Evolutionary conservation across 345 rosid genomes (phyloP).

Genomic region (Pugionium dolabratum): DNA sequence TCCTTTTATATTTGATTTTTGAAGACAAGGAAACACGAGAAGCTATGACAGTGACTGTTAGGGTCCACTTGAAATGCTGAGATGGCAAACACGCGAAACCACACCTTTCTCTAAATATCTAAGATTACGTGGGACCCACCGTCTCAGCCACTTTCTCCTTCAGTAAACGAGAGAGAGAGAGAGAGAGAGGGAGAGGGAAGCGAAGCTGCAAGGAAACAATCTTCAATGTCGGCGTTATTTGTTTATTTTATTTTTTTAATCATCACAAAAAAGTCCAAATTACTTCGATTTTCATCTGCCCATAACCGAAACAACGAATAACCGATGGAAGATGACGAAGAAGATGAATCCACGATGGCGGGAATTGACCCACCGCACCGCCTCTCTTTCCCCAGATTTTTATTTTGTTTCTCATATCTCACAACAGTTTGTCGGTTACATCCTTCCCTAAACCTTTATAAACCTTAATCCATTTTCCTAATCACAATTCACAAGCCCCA

Average conservation of each 20-base stretch:
- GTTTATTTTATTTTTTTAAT: neutral
- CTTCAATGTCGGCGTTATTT: conserved; percentile 29
- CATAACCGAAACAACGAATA: neutral
- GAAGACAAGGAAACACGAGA: neutral
- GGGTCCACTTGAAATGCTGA: conserved; percentile 34
- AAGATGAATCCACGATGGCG: conserved; percentile 29
- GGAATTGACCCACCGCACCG: conserved; percentile 47
- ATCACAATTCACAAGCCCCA: neutral
- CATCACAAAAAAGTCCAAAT: neutral
- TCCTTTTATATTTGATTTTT: too few relatives aligned
- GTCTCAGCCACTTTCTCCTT: neutral
- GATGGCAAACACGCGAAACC: conserved; percentile 33
- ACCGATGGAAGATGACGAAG: conserved; percentile 16
- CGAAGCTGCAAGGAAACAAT: conserved; percentile 26
- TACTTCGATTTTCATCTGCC: neutral
- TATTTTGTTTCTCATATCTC: neutral
- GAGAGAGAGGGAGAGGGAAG: neutral
- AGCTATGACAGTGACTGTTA: neutral
- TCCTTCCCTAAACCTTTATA: conserved; percentile 36
- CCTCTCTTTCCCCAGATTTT: conserved; percentile 47
- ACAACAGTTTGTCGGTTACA: conserved; percentile 55
- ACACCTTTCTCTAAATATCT: conserved; percentile 20
- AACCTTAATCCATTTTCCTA: neutral
- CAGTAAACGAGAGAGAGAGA: neutral
- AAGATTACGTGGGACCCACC: conserved; percentile 31